Conservation (phyloP, 345 rosid species). For the sweet orange (Citrus sinensis) region DVS_A1.0 CM039161.1:5746001-5746500, state of each 20-base stretch:
- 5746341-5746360: slow-evolving; percentile 21
- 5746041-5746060: slow-evolving; percentile 23
- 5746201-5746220: slow-evolving; percentile 5
- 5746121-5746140: slow-evolving; percentile 24
- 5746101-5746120: slow-evolving; percentile 23
- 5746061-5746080: slow-evolving; percentile 25
- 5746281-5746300: slow-evolving; percentile 22
- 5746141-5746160: slow-evolving; percentile 31
- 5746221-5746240: slow-evolving; percentile 4
- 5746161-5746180: slow-evolving; percentile 19
- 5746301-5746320: slow-evolving; percentile 29
- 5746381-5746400: slow-evolving; percentile 33
- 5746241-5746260: slow-evolving; percentile 7
- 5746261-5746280: slow-evolving; percentile 20
- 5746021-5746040: slow-evolving; percentile 30
- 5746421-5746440: slow-evolving; percentile 25
- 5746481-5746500: slow-evolving; percentile 5
- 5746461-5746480: slow-evolving; percentile 15
- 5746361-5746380: slow-evolving; percentile 23
- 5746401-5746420: slow-evolving; percentile 28
- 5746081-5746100: slow-evolving; percentile 20
- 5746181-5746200: slow-evolving; percentile 9
- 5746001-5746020: slow-evolving; percentile 23
- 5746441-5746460: slow-evolving; percentile 30
- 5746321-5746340: slow-evolving; percentile 23